These are phyloP conservation scores for Jackrogersella minutella DNA, from an alignment of 495 filamentous ascomycete genomes.

Conservation along the genomic window DNA sequence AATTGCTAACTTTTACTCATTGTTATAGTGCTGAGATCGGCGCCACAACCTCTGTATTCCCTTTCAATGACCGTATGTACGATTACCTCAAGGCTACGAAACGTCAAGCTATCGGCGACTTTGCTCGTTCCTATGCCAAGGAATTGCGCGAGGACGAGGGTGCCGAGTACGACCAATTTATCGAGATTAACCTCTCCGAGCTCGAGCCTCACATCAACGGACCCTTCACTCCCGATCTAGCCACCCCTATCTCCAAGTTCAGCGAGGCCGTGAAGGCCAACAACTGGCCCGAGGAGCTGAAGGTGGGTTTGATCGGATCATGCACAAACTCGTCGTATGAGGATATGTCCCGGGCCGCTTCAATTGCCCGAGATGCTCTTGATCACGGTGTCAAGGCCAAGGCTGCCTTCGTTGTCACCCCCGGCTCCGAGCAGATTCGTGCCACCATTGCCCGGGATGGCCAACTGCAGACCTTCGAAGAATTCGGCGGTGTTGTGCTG, in stretches of 20 bases:
- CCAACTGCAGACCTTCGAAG: slow-evolving; percentile 94
- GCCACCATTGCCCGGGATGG: slow-evolving; percentile 95
- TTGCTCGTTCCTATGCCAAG: slow-evolving; percentile 80
- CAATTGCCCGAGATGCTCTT: slow-evolving; percentile 93
- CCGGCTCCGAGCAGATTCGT: slow-evolving; percentile 97
- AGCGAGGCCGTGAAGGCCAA: slow-evolving; percentile 92
- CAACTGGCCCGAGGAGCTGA: slow-evolving; percentile 96
- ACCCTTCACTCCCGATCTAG: slow-evolving; percentile 99
- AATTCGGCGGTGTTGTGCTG: slow-evolving; percentile 94
- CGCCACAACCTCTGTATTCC: slow-evolving; percentile 97
- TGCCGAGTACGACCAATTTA: slow-evolving; percentile 93
- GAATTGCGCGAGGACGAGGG: slow-evolving; percentile 92
- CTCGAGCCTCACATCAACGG: slow-evolving; percentile 99
- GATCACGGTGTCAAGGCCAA: slow-evolving; percentile 95
- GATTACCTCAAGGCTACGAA: slow-evolving; percentile 95
- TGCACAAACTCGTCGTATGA: slow-evolving; percentile 99
- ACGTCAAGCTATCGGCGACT: slow-evolving; percentile 88
- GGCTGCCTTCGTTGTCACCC: slow-evolving; percentile 92
- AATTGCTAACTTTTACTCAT: too few species aligned
- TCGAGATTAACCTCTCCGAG: slow-evolving; percentile 93
- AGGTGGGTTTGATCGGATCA: slow-evolving; percentile 95
- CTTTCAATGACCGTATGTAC: slow-evolving; percentile 98
- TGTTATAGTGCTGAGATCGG: slow-evolving; percentile 94
- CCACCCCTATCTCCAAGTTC: slow-evolving; percentile 97
- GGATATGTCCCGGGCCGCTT: slow-evolving; percentile 95